phyloP scores from a whole-genome alignment of 2,329 filamentous ascomycete genomes.

The Mariannaea sp. region DNA sequence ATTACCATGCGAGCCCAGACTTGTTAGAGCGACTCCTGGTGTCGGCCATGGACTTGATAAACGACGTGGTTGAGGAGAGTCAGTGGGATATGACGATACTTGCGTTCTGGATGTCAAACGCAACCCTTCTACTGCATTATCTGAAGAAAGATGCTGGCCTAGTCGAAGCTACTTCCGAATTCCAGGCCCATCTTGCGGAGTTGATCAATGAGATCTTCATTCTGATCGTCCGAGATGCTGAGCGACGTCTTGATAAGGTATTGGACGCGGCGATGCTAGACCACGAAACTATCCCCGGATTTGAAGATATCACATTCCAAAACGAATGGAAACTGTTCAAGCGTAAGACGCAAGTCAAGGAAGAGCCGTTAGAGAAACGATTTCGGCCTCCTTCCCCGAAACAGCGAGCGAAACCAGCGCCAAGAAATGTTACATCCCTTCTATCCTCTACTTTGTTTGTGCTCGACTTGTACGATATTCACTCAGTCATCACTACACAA shows the following conservation, averaged over 20 bases:
- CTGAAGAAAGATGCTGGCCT: constrained; percentile 91
- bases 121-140: constrained; percentile 92
- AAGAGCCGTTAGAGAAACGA: constrained; percentile 87
- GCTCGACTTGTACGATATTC: constrained; percentile 96
- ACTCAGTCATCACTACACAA: constrained; percentile 93
- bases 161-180: constrained; percentile 79
- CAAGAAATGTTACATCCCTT: constrained; percentile 92
- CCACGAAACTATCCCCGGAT: constrained; percentile 96
- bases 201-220: constrained; percentile 99
- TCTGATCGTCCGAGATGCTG: constrained; percentile 92
- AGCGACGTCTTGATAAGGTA: constrained; percentile 94
- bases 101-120: constrained; percentile 98
- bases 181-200: constrained; percentile 91
- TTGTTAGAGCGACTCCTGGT: constrained; percentile 80
- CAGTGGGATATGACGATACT: constrained; percentile 99
- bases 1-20: constrained; percentile 91
- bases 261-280: constrained; percentile 93
- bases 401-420: constrained; percentile 86
- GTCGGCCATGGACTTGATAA: constrained; percentile 93
- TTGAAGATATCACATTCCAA: constrained; percentile 95
- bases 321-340: constrained; percentile 99
- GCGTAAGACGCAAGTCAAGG: constrained; percentile 85
- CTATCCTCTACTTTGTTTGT: constrained; percentile 96
- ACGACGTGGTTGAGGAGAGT: constrained; percentile 90
- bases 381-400: constrained; percentile 93